Percentiles rank a stretch among this genome's conserved stretches.
These are phyloP conservation scores for Lichtheimia corymbifera DNA, from an alignment of 371 early-diverging fungal species.

Conservation along the genomic window DNA sequence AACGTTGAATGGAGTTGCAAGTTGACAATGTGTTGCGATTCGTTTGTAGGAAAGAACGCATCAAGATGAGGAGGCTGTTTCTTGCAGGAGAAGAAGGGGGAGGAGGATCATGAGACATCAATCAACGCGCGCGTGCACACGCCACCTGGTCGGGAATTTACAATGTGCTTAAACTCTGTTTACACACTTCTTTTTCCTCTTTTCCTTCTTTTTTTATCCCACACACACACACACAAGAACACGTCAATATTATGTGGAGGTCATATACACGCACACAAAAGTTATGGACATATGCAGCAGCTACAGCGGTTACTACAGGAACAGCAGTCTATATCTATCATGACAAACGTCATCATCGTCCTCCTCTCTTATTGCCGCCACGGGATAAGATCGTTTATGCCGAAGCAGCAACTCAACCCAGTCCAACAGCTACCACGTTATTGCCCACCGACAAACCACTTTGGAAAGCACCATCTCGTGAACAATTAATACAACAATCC, in stretches of 20 bases:
- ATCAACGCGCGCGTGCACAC: no score
- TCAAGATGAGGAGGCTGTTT: no score
- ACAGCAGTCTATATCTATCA: slow-evolving; percentile 30
- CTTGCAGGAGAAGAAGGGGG: neutral
- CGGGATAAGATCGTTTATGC: slow-evolving; percentile 36
- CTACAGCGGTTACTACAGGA: slow-evolving; percentile 30
- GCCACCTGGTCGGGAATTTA: no score
- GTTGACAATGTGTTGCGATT: no score
- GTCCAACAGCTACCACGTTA: neutral
- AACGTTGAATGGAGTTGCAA: no score
- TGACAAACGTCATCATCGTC: slow-evolving; percentile 17
- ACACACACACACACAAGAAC: no score
- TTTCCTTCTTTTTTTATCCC: no score
- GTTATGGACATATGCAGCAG: slow-evolving; percentile 26
- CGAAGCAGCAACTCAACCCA: slow-evolving; percentile 31
- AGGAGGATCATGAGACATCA: no score
- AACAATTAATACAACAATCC: slow-evolving; percentile 69
- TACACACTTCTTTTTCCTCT: no score
- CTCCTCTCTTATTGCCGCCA: slow-evolving; percentile 15
- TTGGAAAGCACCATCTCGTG: slow-evolving; percentile 74
- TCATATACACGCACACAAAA: slow-evolving; percentile 39
- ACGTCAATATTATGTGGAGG: slow-evolving; percentile 38
- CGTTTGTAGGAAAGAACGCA: no score
- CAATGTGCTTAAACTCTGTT: no score
- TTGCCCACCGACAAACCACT: slow-evolving; percentile 38